A percentile compares a stretch with the other conserved stretches of the same genome.
phyloP scores from a whole-genome alignment of 1,284 basidiomycete genomes.

The Ceratobasidium papillatum region DNA sequence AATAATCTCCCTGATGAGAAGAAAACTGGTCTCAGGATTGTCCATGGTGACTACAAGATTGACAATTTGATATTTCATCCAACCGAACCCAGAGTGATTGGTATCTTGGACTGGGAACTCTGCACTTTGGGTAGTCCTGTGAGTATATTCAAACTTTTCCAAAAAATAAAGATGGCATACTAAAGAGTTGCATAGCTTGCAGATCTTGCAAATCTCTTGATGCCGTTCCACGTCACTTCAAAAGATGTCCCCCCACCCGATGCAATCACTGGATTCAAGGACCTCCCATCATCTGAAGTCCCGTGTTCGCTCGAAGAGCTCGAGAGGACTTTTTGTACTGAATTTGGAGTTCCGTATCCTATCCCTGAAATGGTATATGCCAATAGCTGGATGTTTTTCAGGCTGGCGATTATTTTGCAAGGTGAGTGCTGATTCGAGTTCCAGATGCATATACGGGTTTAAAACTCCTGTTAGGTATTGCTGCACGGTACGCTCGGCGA shows the following conservation, averaged over 20 bases:
- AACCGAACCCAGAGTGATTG: constrained; percentile 90
- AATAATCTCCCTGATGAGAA: constrained; percentile 76
- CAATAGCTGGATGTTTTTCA: constrained; percentile 87
- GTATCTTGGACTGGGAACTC: constrained; percentile 96
- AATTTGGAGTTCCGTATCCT: constrained; percentile 71
- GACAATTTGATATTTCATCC: constrained; percentile 97
- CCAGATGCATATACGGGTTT: not conserved
- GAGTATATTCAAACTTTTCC: constrained; percentile 47
- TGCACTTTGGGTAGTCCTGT: constrained; percentile 91
- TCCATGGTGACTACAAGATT: constrained; percentile 97
- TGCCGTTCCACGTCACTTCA: constrained; percentile 79
- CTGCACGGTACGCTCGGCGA: constrained; percentile 82
- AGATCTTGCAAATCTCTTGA: constrained; percentile 90
- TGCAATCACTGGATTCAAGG: constrained; percentile 65
- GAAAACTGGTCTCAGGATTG: constrained; percentile 74
- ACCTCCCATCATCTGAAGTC: constrained; percentile 59
- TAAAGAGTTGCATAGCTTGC: constrained; percentile 65
- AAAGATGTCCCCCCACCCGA: constrained; percentile 52
- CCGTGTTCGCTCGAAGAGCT: constrained; percentile 78
- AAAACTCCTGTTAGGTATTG: constrained; percentile 69
- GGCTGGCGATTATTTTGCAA: constrained; percentile 61
- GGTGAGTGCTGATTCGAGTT: not conserved
- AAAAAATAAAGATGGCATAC: not conserved
- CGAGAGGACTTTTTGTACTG: constrained; percentile 76
- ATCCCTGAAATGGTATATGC: constrained; percentile 79